Evolutionary conservation across 164 flowering plant genomes (phyloP), one percentile per base, ranked within the genome.

Genomic region (Vitis cinerea): DNA sequence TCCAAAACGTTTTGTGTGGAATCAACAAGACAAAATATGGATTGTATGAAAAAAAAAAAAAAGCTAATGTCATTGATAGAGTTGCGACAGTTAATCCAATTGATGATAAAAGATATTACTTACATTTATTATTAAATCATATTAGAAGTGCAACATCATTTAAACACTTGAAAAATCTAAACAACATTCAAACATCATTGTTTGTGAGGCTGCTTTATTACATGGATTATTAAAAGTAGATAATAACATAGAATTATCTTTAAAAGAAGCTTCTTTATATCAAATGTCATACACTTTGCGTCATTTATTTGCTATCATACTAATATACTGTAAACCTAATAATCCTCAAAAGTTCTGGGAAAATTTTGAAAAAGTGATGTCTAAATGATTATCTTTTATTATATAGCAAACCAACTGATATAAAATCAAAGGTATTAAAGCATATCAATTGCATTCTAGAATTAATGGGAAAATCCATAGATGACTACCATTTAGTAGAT

Each of bases 1-100:
- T 65, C 58, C 59, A 16, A 12, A 23, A n/a, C 68, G 14, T 31
- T 60, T 60, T 66, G 49, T 52, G 0, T 66, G 69, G 69, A 1
- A 30, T 13, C 14, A 52, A 9, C 5, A 37, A 37, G 8, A 37
- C 7, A 37, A 37, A 37, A 37, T 37, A 37, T 37, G 44, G 44
- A 37, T 0, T 37, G 0, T 37, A 37, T 7, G 2, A 31, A 31
- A 4, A 31, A 31, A 37, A 23, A 37, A 31, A 37, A 37, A 37
- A 37, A 37, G 44, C 0, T 3, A 37, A 37, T 37, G 6, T 37
- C 7, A 37, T 37, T 19, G 1, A 0, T 0, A 19, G 31, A 23
- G 29, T 27, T 9, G 37, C 7, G 0, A 9, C 2, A 6, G 44
- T 8, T 19, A 55, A 59, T 59, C 61, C 31, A 59, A 13, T 8